Evolutionary conservation across 2,329 filamentous ascomycete genomes (phyloP), one percentile per base, ranked within the genome.

Genomic region (Fusarium algeriense): DNA sequence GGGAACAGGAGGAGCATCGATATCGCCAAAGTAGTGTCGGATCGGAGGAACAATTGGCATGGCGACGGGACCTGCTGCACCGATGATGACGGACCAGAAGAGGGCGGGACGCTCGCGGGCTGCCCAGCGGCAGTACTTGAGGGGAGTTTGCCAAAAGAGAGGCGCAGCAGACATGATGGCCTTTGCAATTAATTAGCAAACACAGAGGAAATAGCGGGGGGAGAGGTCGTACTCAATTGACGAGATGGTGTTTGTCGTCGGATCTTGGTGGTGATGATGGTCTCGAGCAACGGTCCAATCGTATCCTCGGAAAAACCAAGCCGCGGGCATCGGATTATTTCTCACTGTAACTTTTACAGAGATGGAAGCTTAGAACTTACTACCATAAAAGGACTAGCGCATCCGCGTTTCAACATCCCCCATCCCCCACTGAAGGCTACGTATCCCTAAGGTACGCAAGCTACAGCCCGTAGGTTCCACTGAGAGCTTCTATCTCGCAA

Each of bases 121-220:
- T 57, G 94, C 91, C 94, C 95, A 98, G 83, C 91, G 91, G 78
- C 93, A 84, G 90, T 97, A 98, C 77, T 90, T 90, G 80, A 97
- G 78, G 72, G 96, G 96, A 65, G 89, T 87, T 74, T 90, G 88
- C 90, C 92, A 98, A 92, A 99, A 98, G 76, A 94, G 92, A 60
- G 88, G 86, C 67, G 87, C 76, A 77, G 83, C 78, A 70, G 89
- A 87, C 91, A 94, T 94, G 71, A 26, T 79, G 79, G 69, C 63
- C 62, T 68, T 12, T 32, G 23, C 14, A 28, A 26, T 40, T 3
- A n/a, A 52, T 58, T 41, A 58, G 50, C 2, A n/a, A 41, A 13
- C 5, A 28, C 8, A 26, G 9, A 20, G 14, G 17, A 10, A 10
- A 20, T 14, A 30, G 48, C 5, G 13, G 23, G 19, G 6, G 6